Base-by-base conservation (phyloP, 306 rosid genomes). In the Cucumis cinereus region DNA sequence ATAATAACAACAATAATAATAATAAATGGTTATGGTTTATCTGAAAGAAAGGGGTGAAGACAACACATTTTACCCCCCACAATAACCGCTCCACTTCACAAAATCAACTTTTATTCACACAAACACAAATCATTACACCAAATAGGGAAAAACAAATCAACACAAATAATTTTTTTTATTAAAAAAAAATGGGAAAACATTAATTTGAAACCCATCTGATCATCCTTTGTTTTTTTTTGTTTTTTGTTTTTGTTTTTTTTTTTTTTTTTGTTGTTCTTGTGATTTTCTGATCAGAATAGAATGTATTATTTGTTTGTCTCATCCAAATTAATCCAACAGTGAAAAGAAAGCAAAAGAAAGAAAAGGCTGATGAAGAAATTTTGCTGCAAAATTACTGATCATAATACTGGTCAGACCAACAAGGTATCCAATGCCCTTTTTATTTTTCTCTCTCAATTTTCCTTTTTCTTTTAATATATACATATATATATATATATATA, bases 41-140 rank as follows among this genome's bases (percentile, higher is more conserved):
- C 47, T 28, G 41, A 71, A 71, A 71, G 10, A 14, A 49, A 49
- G 76, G 59, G 43, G 30, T 10, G 15, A 47, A 71, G 13, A 49
- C 59, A 47, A 71, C 75, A 24, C 40, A 1, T 49, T 71, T 71
- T 60, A 33, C 68, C 49, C 57, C 83, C 87, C 79, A 5, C 4
- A 55, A 79, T 82, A 78, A 75, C 67, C 87, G 85, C 74, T 78
- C 80, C 63, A 33, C 68, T 75, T 66, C 57, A 57, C 56, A 68
- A 67, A 45, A 79, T 73, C 17, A 50, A 74, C 78, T 36, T 61
- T 74, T 26, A 80, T 36, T 73, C 79, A 80, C 38, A 69, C 7
- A 69, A 24, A 47, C 38, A 41, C 58, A 45, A 70, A 70, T 24
- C 2, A 43, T 45, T 43, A 7, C 52, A 69, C 12, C 38, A 68